Conservation (phyloP, 495 filamentous ascomycete species). For the Penicillium parvum region DNA sequence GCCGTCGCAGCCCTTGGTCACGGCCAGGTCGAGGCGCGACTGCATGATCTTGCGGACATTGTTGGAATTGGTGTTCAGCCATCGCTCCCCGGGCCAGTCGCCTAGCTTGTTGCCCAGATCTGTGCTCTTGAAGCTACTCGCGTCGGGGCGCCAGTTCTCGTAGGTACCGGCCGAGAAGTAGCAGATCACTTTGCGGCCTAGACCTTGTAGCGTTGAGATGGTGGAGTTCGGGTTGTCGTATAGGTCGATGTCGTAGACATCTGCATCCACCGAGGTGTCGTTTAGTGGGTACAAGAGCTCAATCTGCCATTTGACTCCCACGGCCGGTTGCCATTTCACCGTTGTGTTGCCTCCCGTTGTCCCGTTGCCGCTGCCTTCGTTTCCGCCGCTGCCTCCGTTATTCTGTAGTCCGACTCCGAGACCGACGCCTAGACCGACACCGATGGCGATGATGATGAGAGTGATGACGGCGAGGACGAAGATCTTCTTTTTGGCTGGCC, state of each 20-base stretch:
- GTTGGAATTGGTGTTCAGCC: slow-evolving; percentile 55
- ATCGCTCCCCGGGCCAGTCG: slow-evolving; percentile 63
- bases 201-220: slow-evolving; percentile 44
- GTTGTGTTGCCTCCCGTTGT: slow-evolving; percentile 26
- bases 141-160: slow-evolving; percentile 56
- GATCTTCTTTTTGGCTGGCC: slow-evolving; percentile 39
- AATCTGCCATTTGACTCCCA: slow-evolving; percentile 54
- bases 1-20: slow-evolving; percentile 60
- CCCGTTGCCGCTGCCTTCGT: slow-evolving; percentile 4
- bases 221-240: slow-evolving; percentile 45
- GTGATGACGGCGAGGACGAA: slow-evolving; percentile 23
- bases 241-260: slow-evolving; percentile 60
- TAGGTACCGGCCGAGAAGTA: slow-evolving; percentile 69
- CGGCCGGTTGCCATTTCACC: slow-evolving; percentile 45
- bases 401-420: slow-evolving; percentile 42
- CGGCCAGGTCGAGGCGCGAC: slow-evolving; percentile 51
- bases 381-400: slow-evolving; percentile 6
- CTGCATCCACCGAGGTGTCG: slow-evolving; percentile 41
- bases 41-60: slow-evolving; percentile 61
- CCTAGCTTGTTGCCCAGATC: slow-evolving; percentile 53
- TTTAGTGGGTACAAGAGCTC: slow-evolving; percentile 42
- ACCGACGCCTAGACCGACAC: slow-evolving; percentile 50
- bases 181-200: slow-evolving; percentile 59
- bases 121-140: slow-evolving; percentile 40
- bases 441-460: slow-evolving; percentile 44